These are phyloP conservation scores for Ceratobasidium sp. DNA, from an alignment of 1,284 basidiomycete genomes.

Conservation along the genomic window DNA sequence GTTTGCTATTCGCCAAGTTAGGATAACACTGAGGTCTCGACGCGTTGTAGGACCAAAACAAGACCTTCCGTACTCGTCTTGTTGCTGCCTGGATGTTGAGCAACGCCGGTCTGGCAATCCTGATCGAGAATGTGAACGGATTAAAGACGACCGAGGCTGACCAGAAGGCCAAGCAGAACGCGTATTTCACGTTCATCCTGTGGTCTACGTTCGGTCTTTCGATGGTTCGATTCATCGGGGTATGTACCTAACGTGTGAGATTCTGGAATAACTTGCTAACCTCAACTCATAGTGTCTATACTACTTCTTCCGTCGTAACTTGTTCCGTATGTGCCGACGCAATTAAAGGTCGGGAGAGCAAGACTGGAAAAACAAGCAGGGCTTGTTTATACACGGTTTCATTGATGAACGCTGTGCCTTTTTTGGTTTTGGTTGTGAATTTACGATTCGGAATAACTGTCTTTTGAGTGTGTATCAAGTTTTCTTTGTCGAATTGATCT, in stretches of 20 bases:
- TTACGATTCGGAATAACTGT: not conserved
- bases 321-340: constrained; percentile 83
- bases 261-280: constrained; percentile 49
- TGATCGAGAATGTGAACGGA: constrained; percentile 88
- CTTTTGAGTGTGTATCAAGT: not conserved
- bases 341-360: constrained; percentile 60
- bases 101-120: constrained; percentile 83
- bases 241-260: constrained; percentile 61
- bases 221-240: constrained; percentile 83
- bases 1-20: not conserved
- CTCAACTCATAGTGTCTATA: constrained; percentile 71
- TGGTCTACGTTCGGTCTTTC: constrained; percentile 91
- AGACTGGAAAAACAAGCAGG: constrained; percentile 16
- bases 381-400: constrained; percentile 29
- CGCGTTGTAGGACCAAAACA: constrained; percentile 76
- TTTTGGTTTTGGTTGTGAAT: constrained; percentile 14
- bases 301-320: constrained; percentile 85
- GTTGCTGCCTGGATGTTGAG: constrained; percentile 88
- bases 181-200: constrained; percentile 71
- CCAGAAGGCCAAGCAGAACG: constrained; percentile 74
- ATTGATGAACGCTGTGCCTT: constrained; percentile 4
- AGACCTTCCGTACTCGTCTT: constrained; percentile 91
- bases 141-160: constrained; percentile 62
- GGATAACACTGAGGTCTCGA: constrained; percentile 50
- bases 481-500: not conserved